Base-by-base conservation (phyloP, 1,284 basidiomycete genomes). In the Marasmius sp. region DNA sequence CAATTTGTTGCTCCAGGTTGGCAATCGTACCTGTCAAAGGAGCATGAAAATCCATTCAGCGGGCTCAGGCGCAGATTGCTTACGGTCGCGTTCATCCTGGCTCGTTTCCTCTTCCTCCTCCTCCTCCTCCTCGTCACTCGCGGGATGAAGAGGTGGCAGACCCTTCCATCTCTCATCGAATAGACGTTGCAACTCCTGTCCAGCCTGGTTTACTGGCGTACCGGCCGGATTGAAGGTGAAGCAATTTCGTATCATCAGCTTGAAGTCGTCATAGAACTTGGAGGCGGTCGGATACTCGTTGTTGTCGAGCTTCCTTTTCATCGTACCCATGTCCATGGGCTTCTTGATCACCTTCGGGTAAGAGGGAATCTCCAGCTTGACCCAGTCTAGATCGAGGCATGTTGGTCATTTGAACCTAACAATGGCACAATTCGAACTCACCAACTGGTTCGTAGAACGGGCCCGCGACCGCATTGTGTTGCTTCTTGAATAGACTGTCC, bases 361-460 rank as follows among this genome's bases (percentile, higher is more conserved):
- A 36, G 85, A 82, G 0, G 96, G 96, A 53, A 98, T 86, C 38
- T 91, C 87, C 70, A 96, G 84, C 68, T 86, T 88, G 57, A 90
- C 78, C 75, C 87, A 86, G 72, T 95, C 93, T 91, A 59, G 18
- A 51, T 49, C 3, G 36, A 2, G 22, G 9, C 10, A 34, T 55
- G 39, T 63, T 48, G 16, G 51, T 14, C n/a, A 20, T n/a, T 58
- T 62, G 57, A 58, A 48, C 50, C 67, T 45, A 57, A 61, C 61
- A 18, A 38, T 49, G 11, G 50, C 33, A 33, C 50, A 56, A 16
- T 7, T 58, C 12, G 43, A 33, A 87, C 89, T 77, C 74, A 88
- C 93, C 93, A 65, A 98, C 95, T 63, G 96, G 92, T 71, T 95
- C 93, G 68, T 97, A 92, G 78, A 99, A 99, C 1, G 93, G 93